Evolutionary conservation across 257 asterid species (phyloP).

Genomic region (Orobanche coerulescens): DNA sequence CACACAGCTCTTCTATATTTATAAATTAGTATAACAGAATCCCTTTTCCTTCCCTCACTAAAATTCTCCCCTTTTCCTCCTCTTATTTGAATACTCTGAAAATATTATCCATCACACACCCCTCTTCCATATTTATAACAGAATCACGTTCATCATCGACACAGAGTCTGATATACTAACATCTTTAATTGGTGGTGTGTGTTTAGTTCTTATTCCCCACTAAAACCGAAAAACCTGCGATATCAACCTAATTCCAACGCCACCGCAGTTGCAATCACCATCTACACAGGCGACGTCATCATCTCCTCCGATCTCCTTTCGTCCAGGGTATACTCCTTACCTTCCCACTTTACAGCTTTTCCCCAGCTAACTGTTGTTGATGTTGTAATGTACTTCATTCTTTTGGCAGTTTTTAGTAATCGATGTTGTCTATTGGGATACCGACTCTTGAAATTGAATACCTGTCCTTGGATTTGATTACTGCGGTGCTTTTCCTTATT

Average conservation of each 20-base stretch:
- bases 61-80: too few species aligned
- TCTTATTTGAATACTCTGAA: too few species aligned
- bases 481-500: not conserved
- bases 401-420: not conserved
- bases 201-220: too few species aligned
- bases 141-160: too few species aligned
- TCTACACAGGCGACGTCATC: conserved; percentile 16
- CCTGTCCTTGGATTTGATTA: not conserved
- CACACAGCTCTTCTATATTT: too few species aligned
- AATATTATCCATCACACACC: too few species aligned
- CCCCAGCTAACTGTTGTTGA: not conserved
- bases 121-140: too few species aligned
- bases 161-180: too few species aligned
- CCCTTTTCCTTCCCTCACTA: too few species aligned
- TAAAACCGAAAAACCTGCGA: conserved; percentile 2
- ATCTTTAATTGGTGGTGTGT: too few species aligned
- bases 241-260: conserved; percentile 17
- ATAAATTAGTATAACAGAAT: too few species aligned
- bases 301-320: conserved; percentile 24
- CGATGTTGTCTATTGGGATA: not conserved
- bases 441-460: not conserved
- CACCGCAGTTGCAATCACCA: conserved; percentile 1
- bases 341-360: not conserved
- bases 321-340: conserved; percentile 8
- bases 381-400: not conserved